Percentiles rank a stretch among this genome's conserved stretches.
These are phyloP conservation scores for Diplodia intermedia DNA, from an alignment of 2,329 filamentous ascomycete genomes.

Conservation along the genomic window DNA sequence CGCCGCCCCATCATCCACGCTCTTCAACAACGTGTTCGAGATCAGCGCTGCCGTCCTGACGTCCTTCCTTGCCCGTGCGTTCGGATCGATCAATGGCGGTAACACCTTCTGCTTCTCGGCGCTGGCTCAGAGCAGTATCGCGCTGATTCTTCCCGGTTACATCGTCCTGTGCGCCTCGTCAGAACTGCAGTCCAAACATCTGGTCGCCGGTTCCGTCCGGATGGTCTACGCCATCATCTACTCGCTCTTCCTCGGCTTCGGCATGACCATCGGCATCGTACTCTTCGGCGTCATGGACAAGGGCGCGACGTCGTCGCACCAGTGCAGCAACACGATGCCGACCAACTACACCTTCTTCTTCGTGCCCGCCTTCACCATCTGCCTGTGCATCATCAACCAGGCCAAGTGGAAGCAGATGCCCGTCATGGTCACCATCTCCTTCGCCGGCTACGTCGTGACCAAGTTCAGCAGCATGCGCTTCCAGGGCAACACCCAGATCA, in stretches of 20 bases:
- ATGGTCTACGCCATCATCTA: constrained; percentile 63
- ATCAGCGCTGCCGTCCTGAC: constrained; percentile 58
- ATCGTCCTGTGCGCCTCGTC: constrained; percentile 59
- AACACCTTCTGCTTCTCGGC: constrained; percentile 59
- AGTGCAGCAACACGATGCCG: constrained; percentile 57
- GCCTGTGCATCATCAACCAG: constrained; percentile 76
- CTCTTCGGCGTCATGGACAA: constrained; percentile 57
- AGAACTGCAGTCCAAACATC: constrained; percentile 56
- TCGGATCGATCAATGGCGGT: constrained; percentile 57
- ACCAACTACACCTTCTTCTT: constrained; percentile 69
- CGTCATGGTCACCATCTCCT: constrained; percentile 75
- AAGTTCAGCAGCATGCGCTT: constrained; percentile 74
- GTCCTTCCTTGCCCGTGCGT: constrained; percentile 57
- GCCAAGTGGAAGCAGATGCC: constrained; percentile 80
- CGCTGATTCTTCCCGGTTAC: constrained; percentile 59
- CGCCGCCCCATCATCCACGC: constrained; percentile 73
- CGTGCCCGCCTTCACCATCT: constrained; percentile 75
- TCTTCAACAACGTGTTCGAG: constrained; percentile 65
- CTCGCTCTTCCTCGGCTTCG: constrained; percentile 59
- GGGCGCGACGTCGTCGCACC: constrained; percentile 54
- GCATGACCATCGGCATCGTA: constrained; percentile 59
- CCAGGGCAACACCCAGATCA: constrained; percentile 73
- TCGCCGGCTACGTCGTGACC: constrained; percentile 77
- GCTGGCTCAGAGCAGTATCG: constrained; percentile 58
- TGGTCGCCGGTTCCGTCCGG: constrained; percentile 59